Evolutionary conservation across 306 rosid genomes (phyloP).

Genomic region (Prosopis cineraria): DNA sequence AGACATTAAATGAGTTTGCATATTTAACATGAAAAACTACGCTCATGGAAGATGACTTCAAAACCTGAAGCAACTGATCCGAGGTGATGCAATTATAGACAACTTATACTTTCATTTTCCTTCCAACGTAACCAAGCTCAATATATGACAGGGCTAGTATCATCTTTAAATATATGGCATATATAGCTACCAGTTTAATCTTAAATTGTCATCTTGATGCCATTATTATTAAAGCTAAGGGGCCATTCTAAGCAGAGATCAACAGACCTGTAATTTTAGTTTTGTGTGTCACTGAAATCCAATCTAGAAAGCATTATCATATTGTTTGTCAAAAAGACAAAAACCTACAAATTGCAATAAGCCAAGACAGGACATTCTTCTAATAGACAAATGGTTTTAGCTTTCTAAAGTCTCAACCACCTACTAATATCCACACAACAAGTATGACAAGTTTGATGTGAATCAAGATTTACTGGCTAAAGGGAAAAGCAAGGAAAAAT

Average conservation of each 20-base stretch:
- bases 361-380: background rate
- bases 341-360: background rate
- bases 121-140: background rate
- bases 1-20: too few species aligned
- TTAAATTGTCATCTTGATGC: background rate
- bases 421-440: conserved; percentile 30
- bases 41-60: background rate
- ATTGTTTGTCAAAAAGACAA: background rate
- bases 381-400: background rate
- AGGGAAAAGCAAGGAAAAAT: too few species aligned
- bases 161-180: background rate
- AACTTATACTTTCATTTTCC: background rate
- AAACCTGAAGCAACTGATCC: too few species aligned
- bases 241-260: background rate
- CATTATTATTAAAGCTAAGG: background rate
- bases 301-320: background rate
- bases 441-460: background rate
- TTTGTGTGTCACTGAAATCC: too few species aligned
- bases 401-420: conserved; percentile 12
- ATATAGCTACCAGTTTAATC: background rate
- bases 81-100: too few species aligned
- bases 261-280: too few species aligned
- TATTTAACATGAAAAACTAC: too few species aligned
- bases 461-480: conserved; percentile 35
- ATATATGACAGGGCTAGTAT: background rate